These are phyloP conservation scores for Proteromonas lacertae DNA, from an alignment of 352 stramenopile species.

Conservation along the genomic window DNA sequence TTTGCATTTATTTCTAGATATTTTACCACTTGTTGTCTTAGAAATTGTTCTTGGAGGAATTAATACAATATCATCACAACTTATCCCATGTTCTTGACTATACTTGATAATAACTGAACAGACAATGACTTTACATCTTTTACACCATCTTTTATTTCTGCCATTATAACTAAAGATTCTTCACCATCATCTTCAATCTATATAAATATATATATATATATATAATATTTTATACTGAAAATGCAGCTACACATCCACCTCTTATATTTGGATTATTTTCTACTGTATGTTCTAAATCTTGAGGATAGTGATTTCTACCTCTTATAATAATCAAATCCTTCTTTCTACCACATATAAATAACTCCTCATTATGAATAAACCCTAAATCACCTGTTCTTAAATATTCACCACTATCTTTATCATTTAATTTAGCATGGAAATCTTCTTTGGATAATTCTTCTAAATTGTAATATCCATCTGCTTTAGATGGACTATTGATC, in stretches of 20 bases:
- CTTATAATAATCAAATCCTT: conserved; percentile 97
- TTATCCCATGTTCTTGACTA: conserved; percentile 15
- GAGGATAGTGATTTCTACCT: conserved; percentile 90
- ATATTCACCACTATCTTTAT: not conserved
- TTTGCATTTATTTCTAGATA: no score
- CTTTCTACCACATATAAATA: conserved; percentile 83
- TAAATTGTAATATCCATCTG: not conserved
- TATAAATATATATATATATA: no score
- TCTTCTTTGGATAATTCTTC: not conserved
- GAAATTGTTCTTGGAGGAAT: conserved; percentile 53
- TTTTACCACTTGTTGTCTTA: conserved; percentile 94
- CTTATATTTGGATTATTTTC: conserved; percentile 4
- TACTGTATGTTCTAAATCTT: conserved; percentile 85
- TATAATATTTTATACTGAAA: no score
- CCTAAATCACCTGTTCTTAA: conserved; percentile 34
- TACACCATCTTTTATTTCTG: no score
- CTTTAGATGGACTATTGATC: not conserved
- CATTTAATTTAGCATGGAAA: not conserved
- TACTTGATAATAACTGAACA: no score
- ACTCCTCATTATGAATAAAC: conserved; percentile 63
- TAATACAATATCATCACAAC: conserved; percentile 48
- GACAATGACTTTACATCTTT: no score
- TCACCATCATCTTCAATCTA: no score
- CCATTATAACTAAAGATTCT: no score
- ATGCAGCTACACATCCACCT: no score